Evolutionary conservation across 306 rosid species (phyloP).

Genomic region (Elaeagnus macrophylla): DNA sequence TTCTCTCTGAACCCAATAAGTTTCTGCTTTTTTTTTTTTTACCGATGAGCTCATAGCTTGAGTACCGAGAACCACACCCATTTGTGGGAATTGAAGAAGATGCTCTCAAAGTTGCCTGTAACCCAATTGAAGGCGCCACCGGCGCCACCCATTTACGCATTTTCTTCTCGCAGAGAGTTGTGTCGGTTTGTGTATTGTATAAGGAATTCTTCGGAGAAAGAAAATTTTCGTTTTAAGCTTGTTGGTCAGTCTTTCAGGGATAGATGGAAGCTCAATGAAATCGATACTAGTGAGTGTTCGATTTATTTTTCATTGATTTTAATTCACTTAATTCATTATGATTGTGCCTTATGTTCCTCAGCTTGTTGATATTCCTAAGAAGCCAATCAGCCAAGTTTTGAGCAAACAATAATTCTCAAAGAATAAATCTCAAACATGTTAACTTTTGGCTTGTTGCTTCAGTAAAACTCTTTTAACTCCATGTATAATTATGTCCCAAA

Average conservation of each 20-base stretch:
- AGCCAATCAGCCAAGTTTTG: no score
- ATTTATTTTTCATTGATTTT: neutral
- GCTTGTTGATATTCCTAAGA: no score
- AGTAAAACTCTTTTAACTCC: no score
- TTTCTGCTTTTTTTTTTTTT: neutral
- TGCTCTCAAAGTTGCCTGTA: conserved; percentile 43
- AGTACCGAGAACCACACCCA: conserved; percentile 17
- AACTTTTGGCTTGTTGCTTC: no score
- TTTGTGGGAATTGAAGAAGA: conserved; percentile 6
- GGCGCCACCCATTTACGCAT: conserved; percentile 22
- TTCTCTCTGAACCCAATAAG: neutral
- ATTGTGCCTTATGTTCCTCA: no score
- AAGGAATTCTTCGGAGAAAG: conserved; percentile 23
- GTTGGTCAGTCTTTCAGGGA: conserved; percentile 50
- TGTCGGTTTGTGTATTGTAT: conserved; percentile 24
- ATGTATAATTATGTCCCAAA: no score
- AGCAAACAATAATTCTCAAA: no score
- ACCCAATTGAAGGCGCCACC: conserved; percentile 32
- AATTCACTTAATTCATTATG: no score
- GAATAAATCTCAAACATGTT: no score
- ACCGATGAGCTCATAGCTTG: conserved; percentile 17
- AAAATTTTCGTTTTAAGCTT: conserved; percentile 47
- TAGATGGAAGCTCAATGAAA: conserved; percentile 57
- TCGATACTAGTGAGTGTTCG: conserved; percentile 40
- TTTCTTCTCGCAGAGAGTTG: conserved; percentile 23